Conservation (phyloP, 2,329 filamentous ascomycete genomes). For the Dissoconium aciculare region DNA sequence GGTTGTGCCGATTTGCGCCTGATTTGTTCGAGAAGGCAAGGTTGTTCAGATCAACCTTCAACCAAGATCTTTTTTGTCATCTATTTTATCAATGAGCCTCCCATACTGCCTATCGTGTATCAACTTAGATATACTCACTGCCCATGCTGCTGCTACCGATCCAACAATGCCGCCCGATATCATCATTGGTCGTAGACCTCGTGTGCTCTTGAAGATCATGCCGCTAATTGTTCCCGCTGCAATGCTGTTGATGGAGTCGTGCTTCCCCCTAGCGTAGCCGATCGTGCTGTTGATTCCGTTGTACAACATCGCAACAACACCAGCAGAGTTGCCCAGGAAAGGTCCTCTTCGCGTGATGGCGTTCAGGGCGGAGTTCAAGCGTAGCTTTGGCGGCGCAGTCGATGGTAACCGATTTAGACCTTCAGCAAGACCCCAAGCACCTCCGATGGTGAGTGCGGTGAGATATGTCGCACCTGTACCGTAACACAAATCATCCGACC, state of each 20-base stretch:
- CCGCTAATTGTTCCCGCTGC: conserved; percentile 74
- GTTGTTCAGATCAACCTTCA: conserved; percentile 10
- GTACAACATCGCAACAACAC: conserved; percentile 90
- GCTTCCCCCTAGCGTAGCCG: conserved; percentile 64
- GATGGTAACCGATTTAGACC: conserved; percentile 57
- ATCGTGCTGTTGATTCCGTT: conserved; percentile 82
- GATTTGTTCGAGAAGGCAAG: no score
- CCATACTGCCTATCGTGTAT: background rate
- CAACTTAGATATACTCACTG: conserved; percentile 47
- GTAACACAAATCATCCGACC: conserved; percentile 96
- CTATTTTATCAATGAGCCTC: conserved; percentile 6
- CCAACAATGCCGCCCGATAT: conserved; percentile 86
- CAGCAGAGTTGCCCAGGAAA: conserved; percentile 90
- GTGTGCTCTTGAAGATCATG: conserved; percentile 92
- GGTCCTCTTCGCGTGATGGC: conserved; percentile 83
- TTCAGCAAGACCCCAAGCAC: conserved; percentile 83
- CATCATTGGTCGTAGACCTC: conserved; percentile 79
- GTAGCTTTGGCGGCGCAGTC: conserved; percentile 74
- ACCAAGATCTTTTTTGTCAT: conserved; percentile 15
- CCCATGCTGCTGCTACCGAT: conserved; percentile 72
- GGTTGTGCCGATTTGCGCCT: no score
- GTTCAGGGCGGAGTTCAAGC: conserved; percentile 88
- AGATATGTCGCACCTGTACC: conserved; percentile 92
- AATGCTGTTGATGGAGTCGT: conserved; percentile 82
- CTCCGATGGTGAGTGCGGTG: conserved; percentile 69